A percentile compares a stretch with the other conserved stretches of the same genome.
phyloP scores from a whole-genome alignment of 2,329 filamentous ascomycete species.

The Clonostachys sp. region DNA sequence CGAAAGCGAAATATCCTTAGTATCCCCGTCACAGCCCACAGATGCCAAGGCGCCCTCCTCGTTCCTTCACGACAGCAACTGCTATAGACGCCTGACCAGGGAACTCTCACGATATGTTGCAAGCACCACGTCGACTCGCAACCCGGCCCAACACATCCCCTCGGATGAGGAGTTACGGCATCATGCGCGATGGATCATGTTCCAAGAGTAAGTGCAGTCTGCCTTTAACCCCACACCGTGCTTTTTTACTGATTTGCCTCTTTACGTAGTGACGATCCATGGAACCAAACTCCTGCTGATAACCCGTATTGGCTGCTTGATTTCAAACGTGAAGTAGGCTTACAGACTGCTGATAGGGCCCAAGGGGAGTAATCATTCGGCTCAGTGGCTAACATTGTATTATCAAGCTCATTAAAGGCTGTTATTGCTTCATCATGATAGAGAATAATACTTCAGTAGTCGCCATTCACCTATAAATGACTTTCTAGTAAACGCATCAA shows the following conservation, averaged over 20 bases:
- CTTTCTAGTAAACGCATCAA: too few relatives aligned
- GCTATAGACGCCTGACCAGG: conserved; percentile 50
- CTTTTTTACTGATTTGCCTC: not conserved
- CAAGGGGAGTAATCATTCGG: too few relatives aligned
- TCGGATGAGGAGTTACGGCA: conserved; percentile 58
- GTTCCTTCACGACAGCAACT: conserved; percentile 56
- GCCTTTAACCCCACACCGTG: too few relatives aligned
- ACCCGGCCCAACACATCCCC: conserved; percentile 54
- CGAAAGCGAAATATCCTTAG: too few relatives aligned
- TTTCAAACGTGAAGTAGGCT: conserved; percentile 44
- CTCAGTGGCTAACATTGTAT: too few relatives aligned
- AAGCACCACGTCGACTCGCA: conserved; percentile 52
- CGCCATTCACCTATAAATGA: too few relatives aligned
- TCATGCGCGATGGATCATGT: conserved; percentile 59
- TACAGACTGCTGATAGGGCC: not conserved
- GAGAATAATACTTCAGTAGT: too few relatives aligned
- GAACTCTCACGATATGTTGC: conserved; percentile 49
- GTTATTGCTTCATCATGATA: too few relatives aligned
- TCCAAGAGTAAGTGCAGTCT: conserved; percentile 47
- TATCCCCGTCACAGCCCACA: too few relatives aligned
- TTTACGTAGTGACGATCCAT: conserved; percentile 50
- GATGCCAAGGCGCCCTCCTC: conserved; percentile 12
- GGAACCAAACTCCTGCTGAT: conserved; percentile 60
- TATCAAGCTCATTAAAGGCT: too few relatives aligned
- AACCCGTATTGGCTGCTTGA: conserved; percentile 59